Base-by-base conservation (phyloP, 108 stramenopile species). In the Skeletonema marinoi region DNA sequence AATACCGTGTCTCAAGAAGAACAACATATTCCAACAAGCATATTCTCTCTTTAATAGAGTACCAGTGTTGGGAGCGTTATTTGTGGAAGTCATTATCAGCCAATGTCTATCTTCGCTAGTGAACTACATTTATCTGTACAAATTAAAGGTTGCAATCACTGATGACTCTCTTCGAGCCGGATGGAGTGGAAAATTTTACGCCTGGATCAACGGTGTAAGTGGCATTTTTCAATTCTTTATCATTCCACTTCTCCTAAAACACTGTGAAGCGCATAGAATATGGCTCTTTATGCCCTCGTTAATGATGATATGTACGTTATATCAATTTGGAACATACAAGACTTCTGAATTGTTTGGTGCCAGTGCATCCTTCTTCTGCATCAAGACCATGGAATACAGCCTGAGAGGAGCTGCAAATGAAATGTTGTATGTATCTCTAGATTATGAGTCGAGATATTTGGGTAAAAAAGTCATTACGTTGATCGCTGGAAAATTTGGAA, bases 381-480 rank as follows among this genome's bases (percentile, higher is more conserved):
- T 86, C 48, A 89, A 89, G 44, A 86, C 85, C 6, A 72, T 87
- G 77, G 88, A 89, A 62, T 89, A 89, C 70, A 85, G 84, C 12
- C 39, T 89, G 2, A 75, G 88, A 30, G 81, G 84, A 1, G 75
- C 82, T 14, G 79, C 82, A 19, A 82, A 75, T 38, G 88, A 89
- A 73, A 82, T 86, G 82, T 62, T 88, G 59, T 89, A 85, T 73
- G 87, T 79, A 1, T 65, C 73, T n/a, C 51, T 89, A 10, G 88
- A 89, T 46, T 89, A 86, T 60, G 87, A 89, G 78, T 86, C 85
- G 7, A 64, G 86, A 44, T 89, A 86, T 65, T 33, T 89, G 12
- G 88, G 86, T 14, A 89, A 89, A 76, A 81, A 89, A 66, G 77
- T 80, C 1, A 86, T 89, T 16, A 83, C 67, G 60, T 58, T 89